phyloP scores from a whole-genome alignment of 73 alveolate genomes.

The Diophrys sp. region DNA sequence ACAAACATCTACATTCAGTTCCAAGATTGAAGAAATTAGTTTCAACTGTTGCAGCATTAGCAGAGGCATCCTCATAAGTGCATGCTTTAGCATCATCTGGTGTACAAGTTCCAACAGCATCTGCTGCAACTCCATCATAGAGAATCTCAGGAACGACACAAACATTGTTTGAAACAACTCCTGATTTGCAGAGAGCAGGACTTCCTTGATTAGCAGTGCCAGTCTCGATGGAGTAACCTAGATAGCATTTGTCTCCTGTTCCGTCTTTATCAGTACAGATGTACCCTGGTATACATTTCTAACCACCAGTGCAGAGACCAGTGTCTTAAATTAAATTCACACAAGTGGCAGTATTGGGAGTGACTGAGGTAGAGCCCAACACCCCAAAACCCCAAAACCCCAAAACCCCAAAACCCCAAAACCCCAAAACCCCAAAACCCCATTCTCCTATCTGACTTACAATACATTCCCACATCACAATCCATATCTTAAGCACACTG shows the following conservation, averaged over 20 bases:
- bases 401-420: no score
- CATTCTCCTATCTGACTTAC: not conserved
- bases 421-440: no score
- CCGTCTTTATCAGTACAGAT: constrained; percentile 14
- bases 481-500: not conserved
- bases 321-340: not conserved
- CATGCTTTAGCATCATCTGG: constrained; percentile 1
- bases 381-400: no score
- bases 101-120: not conserved
- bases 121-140: not conserved
- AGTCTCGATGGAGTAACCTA: not conserved
- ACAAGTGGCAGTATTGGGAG: not conserved
- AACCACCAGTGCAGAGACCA: not conserved
- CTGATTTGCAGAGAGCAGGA: constrained; percentile 2
- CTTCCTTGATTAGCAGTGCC: constrained; percentile 2
- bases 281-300: not conserved
- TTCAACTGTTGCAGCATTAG: not conserved
- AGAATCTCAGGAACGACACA: not conserved
- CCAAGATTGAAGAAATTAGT: not conserved
- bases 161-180: not conserved
- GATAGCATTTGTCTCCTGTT: not conserved
- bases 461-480: not conserved
- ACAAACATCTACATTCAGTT: not conserved
- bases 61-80: not conserved
- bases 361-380: not conserved